Conservation (phyloP, 2,329 filamentous ascomycete genomes). For the Myriosclerotinia scirpicola region DNA sequence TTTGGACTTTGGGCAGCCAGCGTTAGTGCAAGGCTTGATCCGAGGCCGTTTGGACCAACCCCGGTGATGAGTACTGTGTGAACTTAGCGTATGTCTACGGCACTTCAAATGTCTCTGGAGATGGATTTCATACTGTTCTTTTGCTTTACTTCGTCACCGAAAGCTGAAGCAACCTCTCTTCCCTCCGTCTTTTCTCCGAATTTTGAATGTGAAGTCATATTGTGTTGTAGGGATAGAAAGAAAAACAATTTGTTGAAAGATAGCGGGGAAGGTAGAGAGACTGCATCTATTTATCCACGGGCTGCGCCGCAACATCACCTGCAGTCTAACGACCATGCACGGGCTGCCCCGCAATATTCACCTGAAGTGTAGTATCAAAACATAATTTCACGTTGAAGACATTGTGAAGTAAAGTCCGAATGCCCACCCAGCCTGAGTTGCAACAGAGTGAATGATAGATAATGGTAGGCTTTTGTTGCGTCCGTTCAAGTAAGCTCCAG, state of each 20-base stretch:
- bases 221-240: neutral
- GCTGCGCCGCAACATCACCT: slow-evolving; percentile 6
- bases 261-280: neutral
- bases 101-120: too few relatives aligned
- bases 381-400: too few relatives aligned
- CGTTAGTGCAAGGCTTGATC: neutral
- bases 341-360: too few relatives aligned
- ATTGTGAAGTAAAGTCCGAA: too few relatives aligned
- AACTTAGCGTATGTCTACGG: neutral
- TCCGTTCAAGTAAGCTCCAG: too few relatives aligned
- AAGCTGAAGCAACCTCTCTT: neutral
- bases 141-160: neutral
- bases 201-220: slow-evolving; percentile 8
- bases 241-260: neutral
- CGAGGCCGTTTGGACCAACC: neutral
- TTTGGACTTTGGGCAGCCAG: slow-evolving; percentile 8
- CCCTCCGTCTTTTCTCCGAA: neutral
- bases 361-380: too few relatives aligned
- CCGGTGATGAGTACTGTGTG: neutral
- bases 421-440: neutral
- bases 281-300: neutral
- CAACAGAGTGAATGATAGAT: neutral
- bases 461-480: too few relatives aligned
- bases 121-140: neutral
- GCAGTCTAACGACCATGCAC: neutral